Conservation (phyloP, 345 rosid species). For the Aquilaria malaccensis region DNA sequence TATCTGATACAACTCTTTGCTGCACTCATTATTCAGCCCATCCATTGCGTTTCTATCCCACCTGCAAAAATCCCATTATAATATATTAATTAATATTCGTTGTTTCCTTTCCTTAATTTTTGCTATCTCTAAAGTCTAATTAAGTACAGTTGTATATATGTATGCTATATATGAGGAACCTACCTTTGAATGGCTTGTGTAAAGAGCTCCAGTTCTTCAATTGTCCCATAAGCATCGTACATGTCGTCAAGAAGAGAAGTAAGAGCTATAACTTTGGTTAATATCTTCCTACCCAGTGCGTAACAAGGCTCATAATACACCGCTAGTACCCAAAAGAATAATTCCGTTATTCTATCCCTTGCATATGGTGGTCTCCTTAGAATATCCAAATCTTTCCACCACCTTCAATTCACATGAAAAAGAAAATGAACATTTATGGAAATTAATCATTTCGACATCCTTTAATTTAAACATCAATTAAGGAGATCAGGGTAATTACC, state of each 20-base stretch:
- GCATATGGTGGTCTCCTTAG: slow-evolving; percentile 17
- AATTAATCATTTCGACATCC: no score
- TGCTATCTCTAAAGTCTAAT: slow-evolving; percentile 22
- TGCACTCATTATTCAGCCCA: no score
- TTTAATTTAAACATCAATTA: no score
- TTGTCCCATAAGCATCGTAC: no score
- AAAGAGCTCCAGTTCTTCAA: no score
- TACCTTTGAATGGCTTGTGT: no score
- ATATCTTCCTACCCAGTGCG: slow-evolving; percentile 2
- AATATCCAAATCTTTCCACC: no score
- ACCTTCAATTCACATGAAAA: no score
- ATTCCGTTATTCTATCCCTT: slow-evolving; percentile 18
- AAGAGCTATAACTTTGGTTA: no score
- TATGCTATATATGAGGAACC: slow-evolving; percentile 3
- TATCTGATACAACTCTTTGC: no score
- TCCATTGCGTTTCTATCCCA: neutral
- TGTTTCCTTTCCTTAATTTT: slow-evolving; percentile 14
- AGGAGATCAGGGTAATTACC: neutral
- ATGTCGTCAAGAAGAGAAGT: no score
- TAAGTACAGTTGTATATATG: slow-evolving; percentile 7
- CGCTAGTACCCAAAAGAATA: slow-evolving; percentile 21
- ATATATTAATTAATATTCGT: slow-evolving; percentile 4
- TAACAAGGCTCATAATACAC: slow-evolving; percentile 21
- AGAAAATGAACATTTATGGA: no score
- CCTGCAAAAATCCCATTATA: slow-evolving; percentile 5